phyloP scores from a whole-genome alignment of 164 flowering plant genomes.

The Aristolochia fimbriata region DNA sequence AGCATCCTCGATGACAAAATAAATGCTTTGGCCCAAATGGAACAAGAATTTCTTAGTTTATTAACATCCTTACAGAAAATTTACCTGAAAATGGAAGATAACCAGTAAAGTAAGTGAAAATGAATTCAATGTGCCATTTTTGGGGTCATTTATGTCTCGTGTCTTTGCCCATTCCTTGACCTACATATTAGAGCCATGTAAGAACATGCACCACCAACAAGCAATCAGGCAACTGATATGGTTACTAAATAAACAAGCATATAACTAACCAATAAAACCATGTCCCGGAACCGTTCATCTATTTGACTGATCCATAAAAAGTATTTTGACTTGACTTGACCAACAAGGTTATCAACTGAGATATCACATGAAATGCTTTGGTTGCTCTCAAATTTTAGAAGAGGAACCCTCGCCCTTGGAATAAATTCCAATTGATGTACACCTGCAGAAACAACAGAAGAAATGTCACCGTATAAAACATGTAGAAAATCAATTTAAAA shows the following conservation, averaged over 20 bases:
- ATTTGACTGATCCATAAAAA: slow-evolving; percentile 65
- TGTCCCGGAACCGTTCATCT: slow-evolving; percentile 75
- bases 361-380: slow-evolving; percentile 69
- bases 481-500: too few species aligned
- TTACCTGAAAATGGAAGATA: slow-evolving; percentile 94
- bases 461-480: too few species aligned
- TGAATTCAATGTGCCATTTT: slow-evolving; percentile 71
- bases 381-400: slow-evolving; percentile 49
- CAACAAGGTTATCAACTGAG: slow-evolving; percentile 63
- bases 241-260: too few species aligned
- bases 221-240: background rate
- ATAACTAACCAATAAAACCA: slow-evolving; percentile 68
- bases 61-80: background rate
- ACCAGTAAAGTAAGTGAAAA: slow-evolving; percentile 70
- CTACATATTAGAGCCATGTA: slow-evolving; percentile 32
- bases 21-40: background rate
- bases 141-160: slow-evolving; percentile 63
- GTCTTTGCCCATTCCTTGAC: slow-evolving; percentile 98
- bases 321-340: slow-evolving; percentile 71
- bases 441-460: slow-evolving; percentile 35
- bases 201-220: background rate
- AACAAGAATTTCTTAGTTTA: background rate
- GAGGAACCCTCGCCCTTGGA: slow-evolving; percentile 73
- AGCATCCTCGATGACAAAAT: too few species aligned
- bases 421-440: slow-evolving; percentile 33